phyloP scores from a whole-genome alignment of 2,329 filamentous ascomycete genomes.

The Blastomyces silverae region DNA sequence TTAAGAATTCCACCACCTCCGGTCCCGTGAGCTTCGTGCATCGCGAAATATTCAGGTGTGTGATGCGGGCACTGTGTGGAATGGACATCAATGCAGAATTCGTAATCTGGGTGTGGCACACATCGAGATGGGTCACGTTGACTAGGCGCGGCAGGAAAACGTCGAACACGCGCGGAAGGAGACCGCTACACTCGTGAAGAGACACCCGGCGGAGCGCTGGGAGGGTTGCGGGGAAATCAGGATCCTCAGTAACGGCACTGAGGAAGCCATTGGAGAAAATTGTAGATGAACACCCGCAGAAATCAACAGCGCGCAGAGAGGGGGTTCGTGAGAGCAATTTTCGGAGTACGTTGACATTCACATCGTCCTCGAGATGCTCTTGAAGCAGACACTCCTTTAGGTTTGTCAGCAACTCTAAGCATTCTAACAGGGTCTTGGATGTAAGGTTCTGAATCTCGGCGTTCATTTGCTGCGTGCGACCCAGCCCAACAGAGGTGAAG shows the following conservation, averaged over 20 bases:
- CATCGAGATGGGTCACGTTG: conserved; percentile 67
- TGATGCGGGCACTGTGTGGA: conserved; percentile 63
- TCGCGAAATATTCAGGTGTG: conserved; percentile 70
- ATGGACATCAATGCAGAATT: conserved; percentile 64
- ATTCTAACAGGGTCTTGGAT: conserved; percentile 62
- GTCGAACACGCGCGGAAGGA: conserved; percentile 62
- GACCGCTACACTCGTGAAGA: conserved; percentile 69
- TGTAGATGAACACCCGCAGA: conserved; percentile 66
- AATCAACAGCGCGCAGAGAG: conserved; percentile 61
- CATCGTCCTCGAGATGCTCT: conserved; percentile 72
- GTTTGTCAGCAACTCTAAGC: conserved; percentile 63
- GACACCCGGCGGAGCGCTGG: conserved; percentile 62
- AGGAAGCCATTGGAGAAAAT: conserved; percentile 61
- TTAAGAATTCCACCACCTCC: conserved; percentile 62
- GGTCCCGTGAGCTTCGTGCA: conserved; percentile 63
- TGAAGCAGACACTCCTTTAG: conserved; percentile 72
- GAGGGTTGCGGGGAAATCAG: conserved; percentile 45
- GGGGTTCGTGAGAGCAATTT: conserved; percentile 65
- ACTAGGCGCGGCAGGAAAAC: conserved; percentile 62
- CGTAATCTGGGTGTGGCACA: conserved; percentile 71
- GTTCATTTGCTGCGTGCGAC: conserved; percentile 67
- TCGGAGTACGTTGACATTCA: conserved; percentile 59
- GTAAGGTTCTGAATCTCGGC: conserved; percentile 70
- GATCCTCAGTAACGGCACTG: conserved; percentile 44
- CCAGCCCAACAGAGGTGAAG: conserved; percentile 72